Base-by-base conservation (phyloP, 2,329 filamentous ascomycete genomes). In the Diaporthe longicolla region DNA sequence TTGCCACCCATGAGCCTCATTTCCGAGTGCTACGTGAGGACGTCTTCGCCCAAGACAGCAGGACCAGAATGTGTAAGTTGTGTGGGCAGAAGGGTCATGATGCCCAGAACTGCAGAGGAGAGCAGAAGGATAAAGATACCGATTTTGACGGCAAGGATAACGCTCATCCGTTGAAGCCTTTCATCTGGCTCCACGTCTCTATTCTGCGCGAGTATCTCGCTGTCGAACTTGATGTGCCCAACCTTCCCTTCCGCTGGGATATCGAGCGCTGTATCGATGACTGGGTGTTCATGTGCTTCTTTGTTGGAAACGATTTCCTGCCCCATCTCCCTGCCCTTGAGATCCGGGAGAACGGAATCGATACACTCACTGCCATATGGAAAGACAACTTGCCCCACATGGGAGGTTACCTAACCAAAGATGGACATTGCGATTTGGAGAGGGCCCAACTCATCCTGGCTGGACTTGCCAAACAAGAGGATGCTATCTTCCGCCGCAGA, bases 281-380 rank as follows among this genome's bases (percentile, higher is more conserved):
- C 82, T 98, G 96, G 97, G 95, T 98, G 19, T 98, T 98, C 83
- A 97, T 98, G 92, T 98, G 96, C 85, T 98, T 97, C 85, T 98
- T 98, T 82, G 96, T 98, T 73, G 96, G 96, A 78, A 99, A 99
- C 83, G 97, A 99, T 86, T 99, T 99, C 85, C 86, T 99, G 78
- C 97, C 97, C 68, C 97, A 99, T 87, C 87, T 99, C 74, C 97
- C 97, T n/a, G 97, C 96, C 79, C 89, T 99, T 74, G 97, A 98
- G 82, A 98, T 99, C 82, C 92, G 97, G 75, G 97, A 99, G 81
- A 95, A 98, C 81, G 96, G 96, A 65, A 99, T 99, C 80, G 96
- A 99, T 81, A 97, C 95, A 0, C 87, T 99, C 72, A 97, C 95
- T 77, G 93, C 94, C n/a, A 97, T 99, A 72, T 99, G 97, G 97